These are phyloP conservation scores for Alternaria tenuissima DNA, from an alignment of 2,329 filamentous ascomycete genomes.

Conservation along the genomic window DNA sequence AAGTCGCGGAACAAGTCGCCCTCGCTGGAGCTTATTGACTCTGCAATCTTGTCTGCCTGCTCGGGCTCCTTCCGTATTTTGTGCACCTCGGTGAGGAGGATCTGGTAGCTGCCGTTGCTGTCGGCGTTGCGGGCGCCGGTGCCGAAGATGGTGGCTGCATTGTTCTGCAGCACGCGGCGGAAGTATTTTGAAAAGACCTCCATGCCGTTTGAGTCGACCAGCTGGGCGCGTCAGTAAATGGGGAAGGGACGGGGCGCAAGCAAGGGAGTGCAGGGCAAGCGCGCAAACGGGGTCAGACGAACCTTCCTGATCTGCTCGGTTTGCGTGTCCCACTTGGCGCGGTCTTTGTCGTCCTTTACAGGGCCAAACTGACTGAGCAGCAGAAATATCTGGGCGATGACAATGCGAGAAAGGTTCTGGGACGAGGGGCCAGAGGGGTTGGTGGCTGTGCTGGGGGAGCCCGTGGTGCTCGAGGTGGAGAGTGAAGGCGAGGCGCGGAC, in stretches of 20 bases:
- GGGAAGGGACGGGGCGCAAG: too few species aligned
- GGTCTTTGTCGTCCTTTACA: constrained; percentile 92
- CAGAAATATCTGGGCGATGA: constrained; percentile 93
- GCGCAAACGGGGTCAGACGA: constrained; percentile 45
- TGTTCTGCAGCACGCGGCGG: constrained; percentile 87
- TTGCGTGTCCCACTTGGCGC: constrained; percentile 90
- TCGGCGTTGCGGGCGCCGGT: constrained; percentile 75
- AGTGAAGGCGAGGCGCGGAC: constrained; percentile 68
- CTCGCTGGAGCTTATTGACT: constrained; percentile 88
- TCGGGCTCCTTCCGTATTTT: constrained; percentile 83
- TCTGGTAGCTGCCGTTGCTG: constrained; percentile 81
- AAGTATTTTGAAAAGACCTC: constrained; percentile 98
- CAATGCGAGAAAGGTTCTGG: constrained; percentile 79
- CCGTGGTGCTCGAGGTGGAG: constrained; percentile 55
- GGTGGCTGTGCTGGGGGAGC: constrained; percentile 62
- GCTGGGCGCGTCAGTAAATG: constrained; percentile 60
- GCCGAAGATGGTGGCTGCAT: constrained; percentile 90
- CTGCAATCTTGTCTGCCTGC: constrained; percentile 89
- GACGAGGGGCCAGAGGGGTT: constrained; percentile 54
- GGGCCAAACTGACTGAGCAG: constrained; percentile 75
- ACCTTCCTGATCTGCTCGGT: constrained; percentile 93
- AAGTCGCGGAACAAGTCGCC: constrained; percentile 96
- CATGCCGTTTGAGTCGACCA: constrained; percentile 98
- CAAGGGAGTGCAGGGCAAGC: neutral
- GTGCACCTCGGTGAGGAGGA: constrained; percentile 83